Evolutionary conservation across 1,284 basidiomycete species (phyloP), one percentile per base, ranked within the genome.

Genomic region (Ganoderma boninense): DNA sequence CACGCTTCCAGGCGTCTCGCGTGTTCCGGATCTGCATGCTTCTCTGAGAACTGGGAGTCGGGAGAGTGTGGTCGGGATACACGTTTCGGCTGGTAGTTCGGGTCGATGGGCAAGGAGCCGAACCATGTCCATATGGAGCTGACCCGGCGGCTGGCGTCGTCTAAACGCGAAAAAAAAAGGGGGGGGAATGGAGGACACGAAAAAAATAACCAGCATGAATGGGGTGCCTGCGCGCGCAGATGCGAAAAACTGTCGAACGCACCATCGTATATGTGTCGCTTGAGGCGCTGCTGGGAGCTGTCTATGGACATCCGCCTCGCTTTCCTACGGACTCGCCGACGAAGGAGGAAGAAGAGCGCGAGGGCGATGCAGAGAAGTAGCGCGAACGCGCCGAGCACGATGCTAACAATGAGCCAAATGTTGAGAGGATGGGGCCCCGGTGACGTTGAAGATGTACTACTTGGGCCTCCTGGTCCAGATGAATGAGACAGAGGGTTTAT

Each of bases 91-190:
- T n/a, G n/a, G n/a, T n/a, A 59, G 14, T n/a, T 5, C 20, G 57
- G 32, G 57, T 59, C 57, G 57, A 40, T 18, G 14, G 57, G n/a
- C 4, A 59, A 18, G 20, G 57, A 38, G 10, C 57, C 57, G 20
- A 59, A 59, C 57, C 32, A n/a, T 11, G 57, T 59, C 57, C 57
- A 59, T 18, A 40, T 20, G 4, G 35, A 59, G 57, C 57, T 59
- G 2, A 59, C 16, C 6, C 6, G 16, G 35, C 35, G 32, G 32
- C 57, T 59, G 4, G 57, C 2, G 35, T 8, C 4, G 8, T 35
- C 54, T 57, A 20, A 7, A 35, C 18, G 26, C 32, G 14, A 57
- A 32, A 14, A 18, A 18, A 18, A 20, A n/a, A 20, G 44, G 26
- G 2, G 29, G 14, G 5, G 26, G 11, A 56, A 29, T 14, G 18